phyloP scores from a whole-genome alignment of 495 filamentous ascomycete genomes.

The Aspergillus steynii region DNA sequence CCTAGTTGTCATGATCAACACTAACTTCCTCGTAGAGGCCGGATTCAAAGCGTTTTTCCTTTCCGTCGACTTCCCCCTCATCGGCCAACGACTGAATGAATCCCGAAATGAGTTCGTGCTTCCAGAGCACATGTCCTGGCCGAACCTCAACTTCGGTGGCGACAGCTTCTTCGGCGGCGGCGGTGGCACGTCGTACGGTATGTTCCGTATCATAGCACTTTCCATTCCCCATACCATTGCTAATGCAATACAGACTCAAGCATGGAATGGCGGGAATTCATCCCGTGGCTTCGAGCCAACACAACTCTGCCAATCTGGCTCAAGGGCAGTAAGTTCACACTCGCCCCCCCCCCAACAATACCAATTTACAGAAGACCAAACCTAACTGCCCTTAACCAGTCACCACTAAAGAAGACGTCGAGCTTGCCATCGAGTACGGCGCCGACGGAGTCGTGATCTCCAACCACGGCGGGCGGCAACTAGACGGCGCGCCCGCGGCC shows the following conservation, averaged over 20 bases:
- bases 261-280: neutral
- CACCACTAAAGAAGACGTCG: neutral
- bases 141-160: neutral
- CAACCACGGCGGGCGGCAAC: neutral
- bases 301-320: neutral
- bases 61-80: slow-evolving; percentile 87
- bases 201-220: neutral
- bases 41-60: slow-evolving; percentile 40
- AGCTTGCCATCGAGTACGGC: neutral
- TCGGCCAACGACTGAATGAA: slow-evolving; percentile 55
- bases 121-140: slow-evolving; percentile 20
- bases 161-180: neutral
- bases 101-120: slow-evolving; percentile 38
- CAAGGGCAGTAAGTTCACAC: neutral
- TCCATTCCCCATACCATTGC: neutral
- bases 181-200: neutral
- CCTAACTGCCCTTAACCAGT: neutral
- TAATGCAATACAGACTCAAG: neutral
- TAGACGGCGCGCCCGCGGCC: neutral
- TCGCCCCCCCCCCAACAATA: too few relatives aligned
- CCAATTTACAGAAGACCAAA: neutral
- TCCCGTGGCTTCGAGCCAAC: neutral
- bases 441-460: neutral
- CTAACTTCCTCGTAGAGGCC: neutral
- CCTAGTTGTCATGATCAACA: neutral